Evolutionary conservation across 2,329 filamentous ascomycete species (phyloP).

Genomic region (Hypoxylon sp.): DNA sequence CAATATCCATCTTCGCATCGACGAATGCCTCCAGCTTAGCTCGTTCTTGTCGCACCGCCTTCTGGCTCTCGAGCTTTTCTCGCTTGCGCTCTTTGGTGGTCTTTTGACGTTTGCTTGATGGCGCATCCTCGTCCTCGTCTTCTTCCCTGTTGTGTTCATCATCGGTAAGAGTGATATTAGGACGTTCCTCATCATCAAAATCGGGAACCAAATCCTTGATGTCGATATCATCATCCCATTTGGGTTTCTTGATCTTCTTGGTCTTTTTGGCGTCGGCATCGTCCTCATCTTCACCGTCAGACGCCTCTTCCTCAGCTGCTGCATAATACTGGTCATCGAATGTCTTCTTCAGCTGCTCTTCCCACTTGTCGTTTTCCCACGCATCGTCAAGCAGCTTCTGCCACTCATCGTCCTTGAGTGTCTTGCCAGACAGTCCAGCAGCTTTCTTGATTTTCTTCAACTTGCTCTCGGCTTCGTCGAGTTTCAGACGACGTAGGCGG

Average conservation of each 20-base stretch:
- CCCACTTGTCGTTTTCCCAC: conserved; percentile 92
- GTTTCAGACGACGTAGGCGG: conserved; percentile 85
- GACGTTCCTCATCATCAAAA: conserved; percentile 77
- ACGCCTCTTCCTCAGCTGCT: conserved; percentile 74
- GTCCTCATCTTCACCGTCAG: conserved; percentile 62
- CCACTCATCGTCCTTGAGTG: conserved; percentile 82
- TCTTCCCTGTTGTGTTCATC: conserved; percentile 60
- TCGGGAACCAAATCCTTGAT: conserved; percentile 93
- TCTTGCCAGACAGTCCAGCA: conserved; percentile 80
- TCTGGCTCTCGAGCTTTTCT: conserved; percentile 71
- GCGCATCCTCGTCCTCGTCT: conserved; percentile 57
- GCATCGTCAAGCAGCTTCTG: conserved; percentile 84
- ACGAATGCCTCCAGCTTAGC: conserved; percentile 88
- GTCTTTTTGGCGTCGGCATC: conserved; percentile 70
- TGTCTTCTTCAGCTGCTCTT: conserved; percentile 86
- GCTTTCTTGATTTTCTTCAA: conserved; percentile 90
- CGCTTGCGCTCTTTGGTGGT: conserved; percentile 72
- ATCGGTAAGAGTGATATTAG: conserved; percentile 69
- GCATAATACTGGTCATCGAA: conserved; percentile 96
- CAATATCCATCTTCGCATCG: conserved; percentile 82
- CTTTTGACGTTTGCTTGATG: conserved; percentile 68
- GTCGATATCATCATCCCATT: conserved; percentile 97
- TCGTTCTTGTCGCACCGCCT: conserved; percentile 82
- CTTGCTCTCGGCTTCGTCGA: conserved; percentile 91
- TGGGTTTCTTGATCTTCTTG: conserved; percentile 81